Evolutionary conservation across 2,329 filamentous ascomycete species (phyloP).

Genomic region (Aspergillus aculeatinus): DNA sequence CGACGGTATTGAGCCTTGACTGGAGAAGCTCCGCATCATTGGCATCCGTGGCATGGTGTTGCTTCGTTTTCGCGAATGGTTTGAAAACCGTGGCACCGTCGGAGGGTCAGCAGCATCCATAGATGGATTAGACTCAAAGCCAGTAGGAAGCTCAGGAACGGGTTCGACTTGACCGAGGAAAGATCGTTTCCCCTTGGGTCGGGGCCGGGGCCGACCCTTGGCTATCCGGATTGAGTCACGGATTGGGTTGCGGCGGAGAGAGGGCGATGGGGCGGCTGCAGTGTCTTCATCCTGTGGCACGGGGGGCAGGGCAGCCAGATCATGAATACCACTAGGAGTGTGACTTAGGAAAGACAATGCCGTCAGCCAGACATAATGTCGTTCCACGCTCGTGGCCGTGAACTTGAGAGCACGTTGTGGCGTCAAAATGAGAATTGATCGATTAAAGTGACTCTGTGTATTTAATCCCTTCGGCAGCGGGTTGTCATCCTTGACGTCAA

Average conservation of each 20-base stretch:
- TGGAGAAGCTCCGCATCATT: slow-evolving; percentile 75
- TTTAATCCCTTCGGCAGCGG: slow-evolving; percentile 70
- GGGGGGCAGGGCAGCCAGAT: slow-evolving; percentile 63
- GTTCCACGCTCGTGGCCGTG: slow-evolving; percentile 76
- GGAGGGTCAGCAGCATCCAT: slow-evolving; percentile 51
- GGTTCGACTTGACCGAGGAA: slow-evolving; percentile 31
- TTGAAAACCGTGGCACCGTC: slow-evolving; percentile 54
- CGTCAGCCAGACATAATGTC: slow-evolving; percentile 93
- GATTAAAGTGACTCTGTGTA: slow-evolving; percentile 67
- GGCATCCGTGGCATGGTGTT: slow-evolving; percentile 75
- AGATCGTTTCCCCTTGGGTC: slow-evolving; percentile 41
- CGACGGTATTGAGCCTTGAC: slow-evolving; percentile 38
- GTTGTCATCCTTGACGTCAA: slow-evolving; percentile 95
- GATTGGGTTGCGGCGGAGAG: slow-evolving; percentile 60
- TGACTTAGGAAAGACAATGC: slow-evolving; percentile 93
- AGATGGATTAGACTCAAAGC: slow-evolving; percentile 32
- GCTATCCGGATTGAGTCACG: slow-evolving; percentile 87
- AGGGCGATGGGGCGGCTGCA: slow-evolving; percentile 47
- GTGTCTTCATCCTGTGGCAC: slow-evolving; percentile 44
- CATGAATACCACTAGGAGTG: slow-evolving; percentile 76
- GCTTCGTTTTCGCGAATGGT: slow-evolving; percentile 81
- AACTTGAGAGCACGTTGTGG: slow-evolving; percentile 94
- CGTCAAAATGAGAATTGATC: slow-evolving; percentile 92
- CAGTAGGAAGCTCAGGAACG: slow-evolving; percentile 35
- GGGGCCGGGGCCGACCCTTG: slow-evolving; percentile 64